Conservation (phyloP, 2,329 filamentous ascomycete genomes). For the Sporothrix schenckii region DNA sequence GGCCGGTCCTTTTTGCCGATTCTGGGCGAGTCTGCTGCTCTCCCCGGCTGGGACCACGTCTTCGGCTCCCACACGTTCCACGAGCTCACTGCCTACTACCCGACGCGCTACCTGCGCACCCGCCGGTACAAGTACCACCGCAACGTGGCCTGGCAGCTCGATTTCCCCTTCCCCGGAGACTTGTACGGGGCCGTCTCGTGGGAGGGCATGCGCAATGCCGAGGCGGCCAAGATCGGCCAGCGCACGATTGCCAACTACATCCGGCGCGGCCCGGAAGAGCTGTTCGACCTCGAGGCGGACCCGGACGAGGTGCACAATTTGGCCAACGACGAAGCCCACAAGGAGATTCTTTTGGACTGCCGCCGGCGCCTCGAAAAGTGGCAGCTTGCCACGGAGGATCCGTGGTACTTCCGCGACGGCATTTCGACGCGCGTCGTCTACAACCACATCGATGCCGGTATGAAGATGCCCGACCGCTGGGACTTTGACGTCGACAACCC, state of each 20-base stretch:
- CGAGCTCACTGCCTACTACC: conserved; percentile 54
- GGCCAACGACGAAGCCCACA: conserved; percentile 42
- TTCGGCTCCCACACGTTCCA: conserved; percentile 53
- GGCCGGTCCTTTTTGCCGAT: not conserved
- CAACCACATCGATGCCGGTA: conserved; percentile 37
- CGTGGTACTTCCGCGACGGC: conserved; percentile 42
- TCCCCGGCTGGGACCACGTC: conserved; percentile 10
- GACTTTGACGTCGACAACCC: conserved; percentile 37
- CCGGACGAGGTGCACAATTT: conserved; percentile 52
- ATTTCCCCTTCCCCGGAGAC: conserved; percentile 53
- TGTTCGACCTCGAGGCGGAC: conserved; percentile 52
- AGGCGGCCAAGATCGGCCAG: conserved; percentile 44
- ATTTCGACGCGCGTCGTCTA: conserved; percentile 36
- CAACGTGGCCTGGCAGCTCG: conserved; percentile 41
- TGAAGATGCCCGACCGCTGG: conserved; percentile 41
- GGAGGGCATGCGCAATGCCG: conserved; percentile 27
- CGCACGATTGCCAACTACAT: conserved; percentile 50
- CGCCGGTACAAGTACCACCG: conserved; percentile 53
- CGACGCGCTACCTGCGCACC: conserved; percentile 51
- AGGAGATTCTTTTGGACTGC: conserved; percentile 42
- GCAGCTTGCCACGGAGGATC: conserved; percentile 40
- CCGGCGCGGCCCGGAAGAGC: conserved; percentile 49
- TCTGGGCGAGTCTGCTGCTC: not conserved
- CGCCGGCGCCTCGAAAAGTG: conserved; percentile 40
- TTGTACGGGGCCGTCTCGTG: conserved; percentile 50